Base-by-base conservation (phyloP, 805 yeast genomes). In the Saccharomycopsis sp. region DNA sequence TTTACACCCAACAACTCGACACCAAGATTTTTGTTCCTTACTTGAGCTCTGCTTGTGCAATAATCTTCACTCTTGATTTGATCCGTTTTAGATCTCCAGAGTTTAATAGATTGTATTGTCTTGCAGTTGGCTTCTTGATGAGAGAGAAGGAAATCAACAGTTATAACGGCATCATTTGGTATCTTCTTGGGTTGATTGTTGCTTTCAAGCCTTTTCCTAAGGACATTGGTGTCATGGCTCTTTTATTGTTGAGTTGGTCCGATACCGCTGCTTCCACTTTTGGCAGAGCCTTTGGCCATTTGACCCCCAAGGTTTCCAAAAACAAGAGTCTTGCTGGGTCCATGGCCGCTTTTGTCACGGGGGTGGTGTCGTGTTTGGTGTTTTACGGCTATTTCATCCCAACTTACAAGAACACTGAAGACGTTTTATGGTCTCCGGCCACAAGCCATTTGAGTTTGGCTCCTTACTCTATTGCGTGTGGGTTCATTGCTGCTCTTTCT, bases 191-290 rank as follows among this genome's bases (percentile, higher is more conserved):
- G 4, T 63, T 86, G 34, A 63, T 75, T 19, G 62, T 85, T 48
- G 85, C 87, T 7, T 83, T 87, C 53, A 48, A 68, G 1, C 59
- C 76, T 17, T 80, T 76, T 52, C 77, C 89, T 10, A 85, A 86
- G 61, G 98, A 92, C 54, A 77, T 92, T 36, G 68, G 80, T 1
- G 65, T 88, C 20, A 68, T 86, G 64, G 68, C 94, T 17, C 76
- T 87, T 3, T 67, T 87, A 49, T 65, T 89, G 38, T 70, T 92
- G 48, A 83, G 96, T 55, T 92, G 97, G 97, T 87, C 95, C 4
- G 98, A 92, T 56, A 86, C 97, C 7, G 89, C 96, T 2, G 98
- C 98, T 2, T 85, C 96, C 3, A 85, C 96, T 0, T 62, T 88
- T 54, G 98, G 98, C 30, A 71, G 98, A 50, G 73, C 72, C 41